Conservation (phyloP, 2,329 filamentous ascomycete genomes). For the Kalmusia sp. region DNA sequence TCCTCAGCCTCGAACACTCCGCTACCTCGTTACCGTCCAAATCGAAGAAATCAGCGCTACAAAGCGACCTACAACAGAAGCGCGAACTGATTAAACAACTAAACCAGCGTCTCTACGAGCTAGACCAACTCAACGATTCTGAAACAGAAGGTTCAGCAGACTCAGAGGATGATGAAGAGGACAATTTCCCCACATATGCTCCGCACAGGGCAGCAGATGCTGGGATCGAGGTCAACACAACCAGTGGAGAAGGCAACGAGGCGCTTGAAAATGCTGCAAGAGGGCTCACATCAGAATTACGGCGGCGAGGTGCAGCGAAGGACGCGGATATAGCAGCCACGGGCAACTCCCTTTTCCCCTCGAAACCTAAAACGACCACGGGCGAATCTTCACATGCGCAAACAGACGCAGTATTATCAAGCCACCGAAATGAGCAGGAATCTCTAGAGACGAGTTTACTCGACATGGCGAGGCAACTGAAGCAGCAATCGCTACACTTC, state of each 20-base stretch:
- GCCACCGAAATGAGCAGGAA: slow-evolving; percentile 84
- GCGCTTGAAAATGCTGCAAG: slow-evolving; percentile 42
- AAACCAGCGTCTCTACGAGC: slow-evolving; percentile 70
- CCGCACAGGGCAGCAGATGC: slow-evolving; percentile 44
- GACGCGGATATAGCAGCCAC: slow-evolving; percentile 33
- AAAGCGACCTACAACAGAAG: slow-evolving; percentile 69
- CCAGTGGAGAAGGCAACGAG: slow-evolving; percentile 36
- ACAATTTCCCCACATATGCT: slow-evolving; percentile 50
- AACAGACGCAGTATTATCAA: slow-evolving; percentile 74
- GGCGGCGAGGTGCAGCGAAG: slow-evolving; percentile 36
- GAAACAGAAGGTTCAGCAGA: slow-evolving; percentile 44
- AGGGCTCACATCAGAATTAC: slow-evolving; percentile 42
- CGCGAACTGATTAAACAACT: slow-evolving; percentile 71
- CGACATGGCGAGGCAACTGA: slow-evolving; percentile 78
- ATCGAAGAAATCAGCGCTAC: slow-evolving; percentile 64
- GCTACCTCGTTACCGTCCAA: slow-evolving; percentile 55
- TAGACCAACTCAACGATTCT: slow-evolving; percentile 65
- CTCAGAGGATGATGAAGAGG: slow-evolving; percentile 53
- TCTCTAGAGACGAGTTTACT: slow-evolving; percentile 82
- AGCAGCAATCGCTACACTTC: slow-evolving; percentile 76
- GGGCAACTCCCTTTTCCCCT: slow-evolving; percentile 52
- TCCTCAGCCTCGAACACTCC: slow-evolving; percentile 75
- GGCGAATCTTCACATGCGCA: slow-evolving; percentile 35
- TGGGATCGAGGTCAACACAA: slow-evolving; percentile 40
- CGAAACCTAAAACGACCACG: slow-evolving; percentile 34